Evolutionary conservation across 495 filamentous ascomycete species (phyloP).

Genomic region (Usnea hakonensis): DNA sequence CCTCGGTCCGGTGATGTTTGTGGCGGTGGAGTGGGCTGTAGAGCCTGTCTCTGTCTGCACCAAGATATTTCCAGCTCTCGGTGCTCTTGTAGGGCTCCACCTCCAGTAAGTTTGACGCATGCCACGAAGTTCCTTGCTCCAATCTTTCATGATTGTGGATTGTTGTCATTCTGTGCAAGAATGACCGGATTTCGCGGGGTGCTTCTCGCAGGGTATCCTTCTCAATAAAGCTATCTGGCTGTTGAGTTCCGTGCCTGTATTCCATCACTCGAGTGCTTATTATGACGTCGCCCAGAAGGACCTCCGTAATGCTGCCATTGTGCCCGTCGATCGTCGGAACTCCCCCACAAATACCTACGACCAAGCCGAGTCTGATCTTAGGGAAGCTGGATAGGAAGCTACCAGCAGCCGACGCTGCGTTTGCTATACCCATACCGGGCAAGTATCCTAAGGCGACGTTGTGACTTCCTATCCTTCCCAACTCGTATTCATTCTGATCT

Average conservation of each 20-base stretch:
- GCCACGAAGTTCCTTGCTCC: background rate
- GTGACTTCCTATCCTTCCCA: constrained; percentile 28
- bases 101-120: constrained; percentile 3
- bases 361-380: constrained; percentile 23
- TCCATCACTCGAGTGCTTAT: constrained; percentile 36
- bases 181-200: constrained; percentile 26
- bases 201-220: constrained; percentile 31
- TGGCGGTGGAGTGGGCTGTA: constrained; percentile 24
- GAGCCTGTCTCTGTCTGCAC: constrained; percentile 16
- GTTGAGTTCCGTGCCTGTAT: constrained; percentile 34
- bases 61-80: constrained; percentile 19
- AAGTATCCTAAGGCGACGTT: constrained; percentile 28
- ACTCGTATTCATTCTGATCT: constrained; percentile 28
- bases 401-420: constrained; percentile 20
- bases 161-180: constrained; percentile 17
- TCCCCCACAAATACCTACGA: constrained; percentile 32
- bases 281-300: constrained; percentile 41
- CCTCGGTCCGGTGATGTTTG: constrained; percentile 12
- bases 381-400: constrained; percentile 20
- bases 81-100: background rate
- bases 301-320: constrained; percentile 10
- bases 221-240: constrained; percentile 25
- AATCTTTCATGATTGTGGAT: background rate
- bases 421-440: constrained; percentile 26
- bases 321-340: constrained; percentile 18